A percentile compares a stretch with the other conserved stretches of the same genome.
Evolutionary conservation across 148 eudicot genomes (phyloP).

Genomic region (Rhododendron kiyosumense): DNA sequence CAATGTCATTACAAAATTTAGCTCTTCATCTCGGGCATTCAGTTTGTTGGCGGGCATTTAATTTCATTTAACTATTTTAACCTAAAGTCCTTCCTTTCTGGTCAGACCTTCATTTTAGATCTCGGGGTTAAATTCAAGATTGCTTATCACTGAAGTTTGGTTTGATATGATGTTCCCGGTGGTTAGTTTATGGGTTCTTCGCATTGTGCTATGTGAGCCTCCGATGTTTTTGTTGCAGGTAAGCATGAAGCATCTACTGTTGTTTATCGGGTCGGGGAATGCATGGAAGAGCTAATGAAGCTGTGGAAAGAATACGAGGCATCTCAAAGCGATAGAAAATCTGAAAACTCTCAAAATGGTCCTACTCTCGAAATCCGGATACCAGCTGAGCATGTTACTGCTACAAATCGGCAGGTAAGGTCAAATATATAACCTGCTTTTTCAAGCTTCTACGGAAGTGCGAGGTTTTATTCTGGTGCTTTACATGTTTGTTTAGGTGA

Average conservation of each 20-base stretch:
- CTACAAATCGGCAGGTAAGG: slow-evolving; percentile 93
- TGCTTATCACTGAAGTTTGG: neutral
- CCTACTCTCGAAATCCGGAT: slow-evolving; percentile 85
- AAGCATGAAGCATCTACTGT: slow-evolving; percentile 61
- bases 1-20: neutral
- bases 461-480: neutral
- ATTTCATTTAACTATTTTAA: neutral
- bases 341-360: slow-evolving; percentile 49
- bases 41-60: neutral
- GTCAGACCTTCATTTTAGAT: neutral
- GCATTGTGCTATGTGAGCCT: neutral
- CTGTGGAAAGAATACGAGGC: slow-evolving; percentile 81
- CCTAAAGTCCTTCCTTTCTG: neutral
- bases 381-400: slow-evolving; percentile 93
- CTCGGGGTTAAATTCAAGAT: neutral
- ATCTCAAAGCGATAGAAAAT: slow-evolving; percentile 46
- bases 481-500: neutral
- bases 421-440: neutral
- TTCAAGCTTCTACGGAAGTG: neutral
- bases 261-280: slow-evolving; percentile 79
- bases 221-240: slow-evolving; percentile 42
- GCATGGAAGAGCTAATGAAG: slow-evolving; percentile 81
- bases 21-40: neutral
- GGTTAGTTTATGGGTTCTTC: neutral
- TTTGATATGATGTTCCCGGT: neutral